Evolutionary conservation across 2,329 filamentous ascomycete species (phyloP), one percentile per base, ranked within the genome.

Genomic region (Colletotrichum costaricense): DNA sequence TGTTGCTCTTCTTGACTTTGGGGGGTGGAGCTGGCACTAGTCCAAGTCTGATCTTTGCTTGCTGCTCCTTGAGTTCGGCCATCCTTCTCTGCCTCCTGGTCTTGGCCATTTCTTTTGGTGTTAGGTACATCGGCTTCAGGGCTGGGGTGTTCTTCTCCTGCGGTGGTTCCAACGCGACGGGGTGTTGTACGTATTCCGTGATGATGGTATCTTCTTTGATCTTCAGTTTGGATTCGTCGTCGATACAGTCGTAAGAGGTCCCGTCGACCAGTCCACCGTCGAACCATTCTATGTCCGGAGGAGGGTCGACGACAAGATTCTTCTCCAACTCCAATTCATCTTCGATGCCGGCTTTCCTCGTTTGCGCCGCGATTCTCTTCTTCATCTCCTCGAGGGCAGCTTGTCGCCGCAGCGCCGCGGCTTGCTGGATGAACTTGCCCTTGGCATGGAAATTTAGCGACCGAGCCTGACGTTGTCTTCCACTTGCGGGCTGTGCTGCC

Each of bases 391-490:
- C 97, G 33, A 99, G 87, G 63, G 93, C 93, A 55, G 93, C 95
- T 83, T 98, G 95, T 73, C 95, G 91, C 75, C 97, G 92, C 65
- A 98, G 86, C 69, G 95, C 95, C 81, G 94, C 96, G 8, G 94
- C 97, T 83, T 98, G 96, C 76, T 95, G 93, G 73, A 98, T 98
- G 80, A 98, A 98, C 88, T 98, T 98, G 66, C 97, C 97, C 82
- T 97, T 97, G 77, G 95, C 92, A 78, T 98, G 98, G 86, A 99
- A 98, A 14, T 95, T 86, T 22, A 99, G 88, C 76, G 94, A 92
- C 73, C 94, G 92, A 12, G 94, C 90, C 75, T 93, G 88, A 63
- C 95, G 89, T 49, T 89, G 86, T 77, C 93, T 94, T 38, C 80
- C 78, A 82, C 86, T 75, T 79, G 67, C 86, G 85, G 76, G 88